Conservation (phyloP, 352 stramenopile genomes). For the Phytophthora aleatoria region DNA sequence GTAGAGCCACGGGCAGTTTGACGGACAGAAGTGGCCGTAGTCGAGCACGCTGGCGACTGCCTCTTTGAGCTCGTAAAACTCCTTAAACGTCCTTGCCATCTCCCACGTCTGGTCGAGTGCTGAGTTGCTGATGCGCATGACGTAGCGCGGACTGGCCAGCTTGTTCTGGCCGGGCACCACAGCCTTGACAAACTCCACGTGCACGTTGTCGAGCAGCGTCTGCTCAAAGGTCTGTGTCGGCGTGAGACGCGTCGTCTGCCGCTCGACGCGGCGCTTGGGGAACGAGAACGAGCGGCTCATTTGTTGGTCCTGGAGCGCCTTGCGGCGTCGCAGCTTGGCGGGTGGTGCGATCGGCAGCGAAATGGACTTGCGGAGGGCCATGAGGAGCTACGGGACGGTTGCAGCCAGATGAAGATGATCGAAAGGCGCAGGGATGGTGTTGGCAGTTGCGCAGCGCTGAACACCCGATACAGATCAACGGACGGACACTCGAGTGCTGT, state of each 20-base stretch:
- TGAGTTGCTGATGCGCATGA: constrained; percentile 80
- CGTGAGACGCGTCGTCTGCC: constrained; percentile 45
- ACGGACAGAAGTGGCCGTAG: constrained; percentile 81
- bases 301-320: constrained; percentile 45
- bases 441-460: constrained; percentile 19
- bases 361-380: constrained; percentile 45
- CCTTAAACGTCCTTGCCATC: constrained; percentile 76
- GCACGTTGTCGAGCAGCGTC: constrained; percentile 72
- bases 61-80: constrained; percentile 85
- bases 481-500: constrained; percentile 2
- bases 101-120: constrained; percentile 78
- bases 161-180: constrained; percentile 72
- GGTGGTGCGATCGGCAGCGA: constrained; percentile 41
- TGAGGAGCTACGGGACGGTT: constrained; percentile 5
- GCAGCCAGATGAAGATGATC: constrained; percentile 12
- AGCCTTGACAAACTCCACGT: constrained; percentile 85
- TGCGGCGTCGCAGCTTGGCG: constrained; percentile 40
- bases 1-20: constrained; percentile 87
- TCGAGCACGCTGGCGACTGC: constrained; percentile 55
- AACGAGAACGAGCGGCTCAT: constrained; percentile 46
- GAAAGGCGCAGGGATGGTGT: constrained; percentile 12
- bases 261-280: constrained; percentile 58
- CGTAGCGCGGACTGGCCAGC: constrained; percentile 66
- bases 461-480: constrained; percentile 5
- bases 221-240: constrained; percentile 56